These are phyloP conservation scores for Radiomyces spectabilis DNA, from an alignment of 192 early-diverging fungal species.

Conservation along the genomic window DNA sequence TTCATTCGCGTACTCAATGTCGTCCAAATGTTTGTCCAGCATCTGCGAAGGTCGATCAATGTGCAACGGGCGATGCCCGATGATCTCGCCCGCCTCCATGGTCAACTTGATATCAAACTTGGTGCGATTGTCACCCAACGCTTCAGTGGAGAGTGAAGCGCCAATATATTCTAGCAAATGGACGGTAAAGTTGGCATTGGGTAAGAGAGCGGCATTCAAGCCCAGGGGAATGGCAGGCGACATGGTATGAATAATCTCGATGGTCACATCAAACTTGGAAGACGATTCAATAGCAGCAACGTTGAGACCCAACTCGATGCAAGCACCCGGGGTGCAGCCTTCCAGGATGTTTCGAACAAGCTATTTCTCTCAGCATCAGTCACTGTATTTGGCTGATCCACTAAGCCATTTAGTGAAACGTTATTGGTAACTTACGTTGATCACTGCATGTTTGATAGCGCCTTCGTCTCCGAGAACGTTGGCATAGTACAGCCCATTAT, in stretches of 20 bases:
- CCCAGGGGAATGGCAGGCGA: slow-evolving; percentile 10
- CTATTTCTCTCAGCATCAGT: too few relatives aligned
- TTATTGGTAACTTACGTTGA: slow-evolving; percentile 43
- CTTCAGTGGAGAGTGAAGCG: slow-evolving; percentile 10
- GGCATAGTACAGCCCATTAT: slow-evolving; percentile 39
- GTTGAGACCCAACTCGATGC: slow-evolving; percentile 45
- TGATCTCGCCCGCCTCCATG: slow-evolving; percentile 3
- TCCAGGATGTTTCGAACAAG: slow-evolving; percentile 46
- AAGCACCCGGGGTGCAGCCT: slow-evolving; percentile 38
- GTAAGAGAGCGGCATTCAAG: slow-evolving; percentile 8
- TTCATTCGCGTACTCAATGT: slow-evolving; percentile 36
- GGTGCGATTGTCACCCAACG: slow-evolving; percentile 9
- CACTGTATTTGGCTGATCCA: neutral
- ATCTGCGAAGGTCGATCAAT: slow-evolving; percentile 11
- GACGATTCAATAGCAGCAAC: neutral
- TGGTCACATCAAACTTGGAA: slow-evolving; percentile 1
- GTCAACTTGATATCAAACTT: slow-evolving; percentile 14
- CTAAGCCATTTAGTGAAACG: too few relatives aligned
- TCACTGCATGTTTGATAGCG: slow-evolving; percentile 40
- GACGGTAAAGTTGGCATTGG: slow-evolving; percentile 26
- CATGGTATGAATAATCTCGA: slow-evolving; percentile 10
- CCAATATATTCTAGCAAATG: slow-evolving; percentile 17
- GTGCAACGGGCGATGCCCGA: neutral
- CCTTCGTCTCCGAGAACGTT: slow-evolving; percentile 43
- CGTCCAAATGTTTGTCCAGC: slow-evolving; percentile 11